Evolutionary conservation across 1,284 basidiomycete genomes (phyloP), one percentile per base, ranked within the genome.

Genomic region (Leucoagaricus sp.): DNA sequence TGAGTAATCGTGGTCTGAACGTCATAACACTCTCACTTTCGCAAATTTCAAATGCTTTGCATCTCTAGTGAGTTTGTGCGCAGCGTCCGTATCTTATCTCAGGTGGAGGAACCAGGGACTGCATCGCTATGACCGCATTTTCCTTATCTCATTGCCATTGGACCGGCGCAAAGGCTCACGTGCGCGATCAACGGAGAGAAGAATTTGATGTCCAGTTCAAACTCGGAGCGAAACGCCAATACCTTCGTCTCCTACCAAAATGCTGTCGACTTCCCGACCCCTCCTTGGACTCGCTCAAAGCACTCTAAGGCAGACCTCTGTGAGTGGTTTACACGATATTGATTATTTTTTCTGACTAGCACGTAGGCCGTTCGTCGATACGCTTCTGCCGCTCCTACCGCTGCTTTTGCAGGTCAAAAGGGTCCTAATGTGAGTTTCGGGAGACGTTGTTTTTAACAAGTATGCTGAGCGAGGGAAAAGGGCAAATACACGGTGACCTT

Each of bases 401-500:
- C 92, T 67, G 85, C 87, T 62, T 96, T 94, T 76, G 85, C 89
- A 73, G 92, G 91, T 60, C 84, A 93, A 80, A 96, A 95, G 80
- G 88, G 86, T 67, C 75, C 83, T 68, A 89, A 91, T 72, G 94
- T 95, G 68, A 72, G 89, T 77, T 34, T 60, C 19, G 4, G 19
- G 34, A 21, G 26, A 15, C 23, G 31, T 47, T 48, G 25, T 38
- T 12, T 45, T 49, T 25, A 42, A 53, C 23, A 17, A 26, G 19
- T 33, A 13, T 50, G 53, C 26, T 29, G 41, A 51, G 25, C 2
- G 17, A 34, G 23, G 34, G 12, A 53, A n/a, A 67, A 96, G 93
- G 96, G 96, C 63, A 97, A 97, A 82, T 98, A 95, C 78, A 89
- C 89, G 47, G 94, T 96, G 49, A 95, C 94, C 49, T 78, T 96